Evolutionary conservation across 306 rosid species (phyloP), one percentile per base, ranked within the genome.

Genomic region (Vigna reflexopilosa): DNA sequence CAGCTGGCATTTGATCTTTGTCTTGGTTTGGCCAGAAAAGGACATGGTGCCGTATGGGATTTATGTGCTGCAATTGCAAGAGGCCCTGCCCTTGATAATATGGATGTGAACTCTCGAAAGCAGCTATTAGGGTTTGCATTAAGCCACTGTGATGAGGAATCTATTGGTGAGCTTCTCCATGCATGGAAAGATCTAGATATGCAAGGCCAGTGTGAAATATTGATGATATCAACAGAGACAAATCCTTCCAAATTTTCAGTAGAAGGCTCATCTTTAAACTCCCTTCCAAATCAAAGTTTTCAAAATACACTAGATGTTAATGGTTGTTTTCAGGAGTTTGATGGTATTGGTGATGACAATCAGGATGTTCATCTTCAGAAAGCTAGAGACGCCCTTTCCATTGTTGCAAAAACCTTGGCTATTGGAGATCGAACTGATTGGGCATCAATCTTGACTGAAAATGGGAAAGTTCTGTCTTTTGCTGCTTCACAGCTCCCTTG

Each of bases 21-120:
- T 85, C 91, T 93, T 87, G 90, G 85, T 88, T 90, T 95, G 89
- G 85, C 90, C 49, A 85, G 85, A 85, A 93, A 93, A 69, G 98
- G 98, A 75, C 98, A 93, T 77, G 99, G 99, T 82, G 81, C 75
- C 67, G 75, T 93, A 73, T 95, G 99, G 99, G 99, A 95, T 80
- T 89, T 95, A 72, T 95, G 98, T 84, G 96, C 99, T 85, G 99
- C 99, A 61, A 88, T 95, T 79, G 98, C 99, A 71, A 90, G 98
- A 88, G 99, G 98, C 84, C 98, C 99, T n/a, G 91, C 97, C 40
- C 97, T 95, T 86, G 93, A 95, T 81, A 91, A 93, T 83, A 91
- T 95, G 96, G 96, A 89, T 84, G 88, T 93, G 45, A 87, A 82
- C 77, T 89, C 98, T 78, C 89, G 97, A 77, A 95, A 95, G 87